Conservation (phyloP, 345 rosid genomes). For the Brassica cretica region DNA sequence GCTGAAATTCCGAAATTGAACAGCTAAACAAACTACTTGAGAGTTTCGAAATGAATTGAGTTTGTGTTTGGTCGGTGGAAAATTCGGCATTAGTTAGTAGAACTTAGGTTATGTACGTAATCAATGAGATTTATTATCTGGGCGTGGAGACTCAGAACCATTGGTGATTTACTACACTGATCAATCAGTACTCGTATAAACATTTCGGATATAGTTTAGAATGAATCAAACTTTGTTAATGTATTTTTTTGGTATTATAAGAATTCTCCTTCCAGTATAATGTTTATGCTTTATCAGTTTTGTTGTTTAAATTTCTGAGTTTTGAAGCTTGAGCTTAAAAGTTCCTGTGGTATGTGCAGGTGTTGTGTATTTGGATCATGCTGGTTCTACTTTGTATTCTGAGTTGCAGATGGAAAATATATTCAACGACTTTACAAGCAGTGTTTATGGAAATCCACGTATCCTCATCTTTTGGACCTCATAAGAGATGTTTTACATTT, state of each 20-base stretch:
- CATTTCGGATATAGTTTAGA: neutral
- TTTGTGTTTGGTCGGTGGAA: neutral
- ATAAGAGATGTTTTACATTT: conserved; percentile 6
- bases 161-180: neutral
- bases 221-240: neutral
- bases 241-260: neutral
- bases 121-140: neutral
- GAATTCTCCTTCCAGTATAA: neutral
- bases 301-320: neutral
- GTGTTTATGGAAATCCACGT: conserved; percentile 94
- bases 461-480: conserved; percentile 47
- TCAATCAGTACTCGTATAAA: neutral
- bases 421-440: conserved; percentile 59
- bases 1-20: neutral
- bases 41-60: conserved; percentile 10
- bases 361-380: conserved; percentile 87
- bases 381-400: conserved; percentile 94
- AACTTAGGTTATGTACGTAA: neutral
- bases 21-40: neutral
- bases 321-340: conserved; percentile 6
- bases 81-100: neutral
- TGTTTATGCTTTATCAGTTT: neutral
- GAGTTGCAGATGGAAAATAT: conserved; percentile 88
- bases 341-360: conserved; percentile 48
- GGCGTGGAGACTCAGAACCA: neutral